A percentile compares a stretch with the other conserved stretches of the same genome.
These are phyloP conservation scores for Pterocarpus macrocarpus DNA, from an alignment of 306 rosid genomes.

Conservation along the genomic window DNA sequence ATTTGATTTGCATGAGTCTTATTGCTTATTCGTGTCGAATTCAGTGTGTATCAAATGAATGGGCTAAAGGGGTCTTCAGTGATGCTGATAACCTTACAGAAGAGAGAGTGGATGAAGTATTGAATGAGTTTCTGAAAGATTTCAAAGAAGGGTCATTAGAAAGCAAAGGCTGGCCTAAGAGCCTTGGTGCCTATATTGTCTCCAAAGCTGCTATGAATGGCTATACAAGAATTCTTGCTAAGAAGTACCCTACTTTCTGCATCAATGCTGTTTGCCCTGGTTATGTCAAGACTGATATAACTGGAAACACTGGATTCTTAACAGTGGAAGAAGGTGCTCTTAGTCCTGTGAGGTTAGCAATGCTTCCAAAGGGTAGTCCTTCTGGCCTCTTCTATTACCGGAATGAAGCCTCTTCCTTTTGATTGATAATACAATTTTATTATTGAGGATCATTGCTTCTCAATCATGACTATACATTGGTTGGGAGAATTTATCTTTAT, in stretches of 20 bases:
- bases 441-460: slow-evolving; percentile 8
- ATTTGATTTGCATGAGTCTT: slow-evolving; percentile 3
- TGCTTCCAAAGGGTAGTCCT: slow-evolving; percentile 35
- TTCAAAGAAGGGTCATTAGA: slow-evolving; percentile 45
- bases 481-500: neutral
- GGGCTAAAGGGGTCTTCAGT: slow-evolving; percentile 51
- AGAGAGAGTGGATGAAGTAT: slow-evolving; percentile 51
- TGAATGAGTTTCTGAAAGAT: slow-evolving; percentile 49
- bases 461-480: neutral
- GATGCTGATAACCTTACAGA: slow-evolving; percentile 50
- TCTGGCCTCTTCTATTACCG: slow-evolving; percentile 50
- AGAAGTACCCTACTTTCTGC: slow-evolving; percentile 38
- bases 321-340: slow-evolving; percentile 58
- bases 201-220: slow-evolving; percentile 59
- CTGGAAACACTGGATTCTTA: slow-evolving; percentile 38
- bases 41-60: slow-evolving; percentile 45
- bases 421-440: neutral
- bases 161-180: slow-evolving; percentile 49
- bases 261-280: slow-evolving; percentile 60
- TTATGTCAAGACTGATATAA: slow-evolving; percentile 51
- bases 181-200: slow-evolving; percentile 24
- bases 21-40: slow-evolving; percentile 22
- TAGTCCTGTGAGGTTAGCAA: slow-evolving; percentile 45
- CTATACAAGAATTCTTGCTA: slow-evolving; percentile 56
- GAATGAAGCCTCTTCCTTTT: slow-evolving; percentile 23